Percentiles rank a stretch among this genome's conserved stretches.
Evolutionary conservation across 192 early-diverging fungal species (phyloP).

Genomic region (Physocladia obscura): DNA sequence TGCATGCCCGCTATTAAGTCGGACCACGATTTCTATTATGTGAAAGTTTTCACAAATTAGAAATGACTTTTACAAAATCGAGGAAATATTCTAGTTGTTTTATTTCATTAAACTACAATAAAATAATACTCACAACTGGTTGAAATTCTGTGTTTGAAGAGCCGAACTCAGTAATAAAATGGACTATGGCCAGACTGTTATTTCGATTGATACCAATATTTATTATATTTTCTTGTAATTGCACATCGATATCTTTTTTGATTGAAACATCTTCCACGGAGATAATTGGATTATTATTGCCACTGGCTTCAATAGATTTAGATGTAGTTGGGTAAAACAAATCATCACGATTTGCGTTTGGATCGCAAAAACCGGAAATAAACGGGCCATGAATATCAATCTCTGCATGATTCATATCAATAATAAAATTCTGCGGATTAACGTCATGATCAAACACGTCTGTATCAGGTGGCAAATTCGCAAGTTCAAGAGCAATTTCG

Average conservation of each 20-base stretch:
- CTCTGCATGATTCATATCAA: too few relatives aligned
- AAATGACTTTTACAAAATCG: not conserved
- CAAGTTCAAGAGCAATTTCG: conserved; percentile 9
- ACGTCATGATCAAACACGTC: too few relatives aligned
- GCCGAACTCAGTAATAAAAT: not conserved
- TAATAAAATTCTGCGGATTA: too few relatives aligned
- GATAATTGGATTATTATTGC: not conserved
- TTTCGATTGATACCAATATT: not conserved
- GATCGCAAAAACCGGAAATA: too few relatives aligned
- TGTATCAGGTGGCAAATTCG: conserved; percentile 4
- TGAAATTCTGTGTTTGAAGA: not conserved
- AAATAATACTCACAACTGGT: not conserved
- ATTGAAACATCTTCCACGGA: not conserved
- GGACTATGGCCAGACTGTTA: not conserved
- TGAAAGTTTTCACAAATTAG: not conserved
- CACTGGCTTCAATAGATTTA: not conserved
- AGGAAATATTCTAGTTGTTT: not conserved
- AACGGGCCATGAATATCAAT: too few relatives aligned
- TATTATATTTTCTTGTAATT: not conserved
- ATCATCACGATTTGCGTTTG: not conserved
- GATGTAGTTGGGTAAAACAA: not conserved
- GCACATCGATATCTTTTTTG: not conserved
- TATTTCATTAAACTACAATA: too few relatives aligned
- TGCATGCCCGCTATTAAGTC: conserved; percentile 18
- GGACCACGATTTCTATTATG: conserved; percentile 16